Base-by-base conservation (phyloP, 2,329 filamentous ascomycete genomes). In the Purpureocillium lavendulum region DNA sequence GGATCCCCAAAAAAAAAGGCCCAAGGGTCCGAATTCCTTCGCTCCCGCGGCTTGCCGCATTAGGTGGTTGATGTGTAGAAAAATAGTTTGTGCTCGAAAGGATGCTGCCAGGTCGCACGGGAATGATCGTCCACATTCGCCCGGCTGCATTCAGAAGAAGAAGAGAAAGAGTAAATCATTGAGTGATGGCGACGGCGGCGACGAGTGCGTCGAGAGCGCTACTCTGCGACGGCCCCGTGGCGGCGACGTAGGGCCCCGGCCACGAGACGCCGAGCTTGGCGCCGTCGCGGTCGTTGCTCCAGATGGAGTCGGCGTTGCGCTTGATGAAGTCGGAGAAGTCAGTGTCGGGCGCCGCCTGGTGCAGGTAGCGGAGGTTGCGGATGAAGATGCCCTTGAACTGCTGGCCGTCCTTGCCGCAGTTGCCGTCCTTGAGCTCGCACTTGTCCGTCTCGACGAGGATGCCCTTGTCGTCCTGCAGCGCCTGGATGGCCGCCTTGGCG, bases 331-430 rank as follows among this genome's bases (percentile, higher is more conserved):
- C 53, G 11, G 58, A 61, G 51, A 78, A 81, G 9, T 55, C 55
- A 3, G 64, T 55, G 30, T 71, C 61, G 0, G 73, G 72, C 1
- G 67, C 69, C 3, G 59, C 71, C 1, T 60, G 51, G 16, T 82
- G 65, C 28, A 87, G 58, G 40, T 73, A 70, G 28, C 69, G 66
- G 15, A 87, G 60, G 51, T 84, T 84, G 15, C 80, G 70, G 13
- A 75, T 67, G 46, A 86, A 84, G 29, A 86, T 66, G 4, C 83
- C 83, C 58, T 87, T 87, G 69, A 87, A 87, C 51, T 84, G 77
- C 28, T 74, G 67, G 2, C 67, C 71, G 43, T 80, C 72, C 14
- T 51, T 55, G 10, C 62, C 65, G 39, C 67, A 74, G 46, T 62
- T 48, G 31, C 56, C 56, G 8, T 46, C 37, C 12, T 47, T 41